These are phyloP conservation scores for Sphaceloma murrayae DNA, from an alignment of 2,329 filamentous ascomycete genomes.

Conservation along the genomic window DNA sequence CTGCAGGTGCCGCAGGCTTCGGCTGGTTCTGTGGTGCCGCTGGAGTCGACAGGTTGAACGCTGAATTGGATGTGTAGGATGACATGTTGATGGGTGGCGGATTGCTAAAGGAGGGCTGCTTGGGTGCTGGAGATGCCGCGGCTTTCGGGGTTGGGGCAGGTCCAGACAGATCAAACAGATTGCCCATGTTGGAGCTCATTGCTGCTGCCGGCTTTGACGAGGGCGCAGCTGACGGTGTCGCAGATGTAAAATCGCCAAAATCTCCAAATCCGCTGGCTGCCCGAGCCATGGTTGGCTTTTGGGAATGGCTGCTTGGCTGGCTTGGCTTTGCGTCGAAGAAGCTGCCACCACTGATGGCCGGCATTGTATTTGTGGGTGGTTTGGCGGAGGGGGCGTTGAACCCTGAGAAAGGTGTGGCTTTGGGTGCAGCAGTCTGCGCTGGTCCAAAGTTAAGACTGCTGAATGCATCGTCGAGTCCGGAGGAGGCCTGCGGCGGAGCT, in stretches of 20 bases:
- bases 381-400: slow-evolving; percentile 47
- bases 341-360: slow-evolving; percentile 56
- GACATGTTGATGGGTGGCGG: slow-evolving; percentile 30
- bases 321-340: slow-evolving; percentile 66
- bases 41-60: slow-evolving; percentile 68
- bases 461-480: slow-evolving; percentile 73
- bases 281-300: slow-evolving; percentile 40
- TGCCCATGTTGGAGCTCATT: slow-evolving; percentile 47
- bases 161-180: slow-evolving; percentile 68
- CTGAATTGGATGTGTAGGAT: slow-evolving; percentile 46
- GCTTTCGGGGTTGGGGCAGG: slow-evolving; percentile 31
- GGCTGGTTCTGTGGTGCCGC: slow-evolving; percentile 31
- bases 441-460: slow-evolving; percentile 53
- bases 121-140: slow-evolving; percentile 31
- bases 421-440: slow-evolving; percentile 39
- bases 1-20: slow-evolving; percentile 26
- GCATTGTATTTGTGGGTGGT: slow-evolving; percentile 30
- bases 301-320: slow-evolving; percentile 29
- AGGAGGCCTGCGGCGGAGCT: slow-evolving; percentile 40
- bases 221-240: slow-evolving; percentile 44
- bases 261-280: slow-evolving; percentile 41
- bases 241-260: slow-evolving; percentile 54
- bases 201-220: slow-evolving; percentile 36
- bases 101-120: slow-evolving; percentile 25
- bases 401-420: slow-evolving; percentile 56